Base-by-base conservation (phyloP, 2,329 filamentous ascomycete genomes). In the Verticillium tricorpus region DNA sequence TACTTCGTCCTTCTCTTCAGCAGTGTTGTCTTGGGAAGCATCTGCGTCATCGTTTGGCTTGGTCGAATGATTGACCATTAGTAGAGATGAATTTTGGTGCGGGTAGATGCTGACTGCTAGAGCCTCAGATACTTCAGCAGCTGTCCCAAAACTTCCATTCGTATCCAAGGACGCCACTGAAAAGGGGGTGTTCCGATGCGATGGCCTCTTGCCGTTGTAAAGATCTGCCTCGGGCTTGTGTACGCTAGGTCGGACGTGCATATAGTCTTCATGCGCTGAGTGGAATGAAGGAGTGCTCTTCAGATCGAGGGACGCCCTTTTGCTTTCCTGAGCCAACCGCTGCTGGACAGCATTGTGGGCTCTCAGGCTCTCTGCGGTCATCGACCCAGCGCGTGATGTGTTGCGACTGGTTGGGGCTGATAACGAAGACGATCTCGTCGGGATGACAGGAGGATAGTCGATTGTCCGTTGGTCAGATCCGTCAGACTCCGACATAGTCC, bases 401-500 rank as follows among this genome's bases (percentile, higher is more conserved):
- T 86, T 86, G 50, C 83, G 79, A 68, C 85, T 89, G 1, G 85
- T 87, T 2, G 85, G 83, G 1, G 85, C 85, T 3, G 86, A 89
- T 8, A 88, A 75, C 15, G 86, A 89, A 1, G 86, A 88, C 50
- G 81, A 81, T 54, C 86, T 80, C 37, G 76, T 70, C 1, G 86
- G 86, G 35, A 88, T 80, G 8, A 76, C 74, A 11, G 85, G 86
- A 11, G 86, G 82, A 61, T 80, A 86, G 70, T 88, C 86, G 60
- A 87, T 84, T 0, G 85, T 88, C 31, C 83, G 78, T 66, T 82
- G 78, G 61, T 85, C 81, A 34, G 77, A 79, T 14, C 77, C 75
- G 63, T 84, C 80, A 1, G 81, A 81, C 63, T 80, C 77, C 1
- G 83, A 84, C 56, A 76, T 70, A 3, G 78, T 70, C 45, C 80